Evolutionary conservation across 2,329 filamentous ascomycete genomes (phyloP).

Genomic region (Trichophyton simii): DNA sequence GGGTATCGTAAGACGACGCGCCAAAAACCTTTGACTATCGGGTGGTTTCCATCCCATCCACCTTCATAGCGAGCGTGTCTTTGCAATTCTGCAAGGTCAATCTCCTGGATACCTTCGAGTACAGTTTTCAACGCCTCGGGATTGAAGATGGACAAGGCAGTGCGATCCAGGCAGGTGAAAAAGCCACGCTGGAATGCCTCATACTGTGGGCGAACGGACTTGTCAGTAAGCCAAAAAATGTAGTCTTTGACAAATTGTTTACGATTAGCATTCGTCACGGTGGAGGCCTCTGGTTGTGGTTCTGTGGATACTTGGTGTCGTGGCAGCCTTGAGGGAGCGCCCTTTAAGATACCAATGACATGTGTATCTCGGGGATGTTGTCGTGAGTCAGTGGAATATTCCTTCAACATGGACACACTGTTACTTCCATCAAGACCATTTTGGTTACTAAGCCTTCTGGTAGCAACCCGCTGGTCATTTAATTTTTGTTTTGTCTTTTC

Average conservation of each 20-base stretch:
- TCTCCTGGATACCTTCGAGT: slow-evolving; percentile 70
- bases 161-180: slow-evolving; percentile 56
- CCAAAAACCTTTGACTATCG: slow-evolving; percentile 72
- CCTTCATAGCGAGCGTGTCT: slow-evolving; percentile 62
- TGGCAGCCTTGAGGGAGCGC: slow-evolving; percentile 16
- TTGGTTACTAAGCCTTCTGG: neutral
- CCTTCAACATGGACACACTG: slow-evolving; percentile 11
- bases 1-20: slow-evolving; percentile 53
- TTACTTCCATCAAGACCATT: neutral
- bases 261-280: slow-evolving; percentile 74
- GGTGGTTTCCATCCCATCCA: slow-evolving; percentile 59
- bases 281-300: slow-evolving; percentile 42
- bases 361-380: slow-evolving; percentile 5
- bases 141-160: slow-evolving; percentile 59
- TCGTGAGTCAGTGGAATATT: slow-evolving; percentile 7
- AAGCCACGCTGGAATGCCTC: slow-evolving; percentile 74
- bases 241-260: slow-evolving; percentile 72
- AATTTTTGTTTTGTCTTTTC: slow-evolving; percentile 8
- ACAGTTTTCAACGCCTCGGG: slow-evolving; percentile 60
- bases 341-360: slow-evolving; percentile 18
- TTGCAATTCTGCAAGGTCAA: slow-evolving; percentile 63
- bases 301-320: slow-evolving; percentile 20
- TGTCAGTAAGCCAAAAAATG: slow-evolving; percentile 66
- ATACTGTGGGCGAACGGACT: slow-evolving; percentile 65
- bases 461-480: slow-evolving; percentile 5